phyloP scores from a whole-genome alignment of 768 basidiomycete genomes.

The Paxillus ammoniavirescens region DNA sequence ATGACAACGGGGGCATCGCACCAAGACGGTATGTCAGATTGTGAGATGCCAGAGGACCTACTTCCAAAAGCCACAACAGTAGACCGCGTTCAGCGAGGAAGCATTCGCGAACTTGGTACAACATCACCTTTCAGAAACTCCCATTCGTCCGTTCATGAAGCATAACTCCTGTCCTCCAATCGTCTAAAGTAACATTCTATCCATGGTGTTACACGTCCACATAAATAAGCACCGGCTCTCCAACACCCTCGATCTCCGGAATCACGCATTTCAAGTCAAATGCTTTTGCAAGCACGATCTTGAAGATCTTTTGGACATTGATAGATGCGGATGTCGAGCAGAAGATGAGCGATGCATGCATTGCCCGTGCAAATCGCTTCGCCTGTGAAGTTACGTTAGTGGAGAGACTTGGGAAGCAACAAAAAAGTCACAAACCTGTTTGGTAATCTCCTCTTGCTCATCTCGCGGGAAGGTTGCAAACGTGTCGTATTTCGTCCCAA shows the following conservation, averaged over 20 bases:
- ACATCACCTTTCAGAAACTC: slow-evolving; percentile 29
- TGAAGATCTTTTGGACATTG: slow-evolving; percentile 99
- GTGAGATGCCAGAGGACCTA: slow-evolving; percentile 14
- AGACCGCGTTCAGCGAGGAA: slow-evolving; percentile 17
- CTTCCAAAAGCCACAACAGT: slow-evolving; percentile 17
- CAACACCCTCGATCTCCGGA: slow-evolving; percentile 95
- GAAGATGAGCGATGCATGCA: slow-evolving; percentile 99
- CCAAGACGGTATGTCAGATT: slow-evolving; percentile 5
- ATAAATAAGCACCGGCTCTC: slow-evolving; percentile 94
- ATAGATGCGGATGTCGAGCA: slow-evolving; percentile 98
- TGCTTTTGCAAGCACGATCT: slow-evolving; percentile 94
- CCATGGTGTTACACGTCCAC: slow-evolving; percentile 55
- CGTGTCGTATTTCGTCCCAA: slow-evolving; percentile 98
- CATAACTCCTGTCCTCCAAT: slow-evolving; percentile 15
- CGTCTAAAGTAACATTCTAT: slow-evolving; percentile 22
- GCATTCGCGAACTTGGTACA: slow-evolving; percentile 18
- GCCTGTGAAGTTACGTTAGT: slow-evolving; percentile 50
- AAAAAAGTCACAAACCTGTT: slow-evolving; percentile 61
- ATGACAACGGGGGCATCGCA: not conserved
- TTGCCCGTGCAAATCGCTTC: slow-evolving; percentile 96
- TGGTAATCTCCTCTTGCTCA: slow-evolving; percentile 99
- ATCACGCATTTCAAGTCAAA: slow-evolving; percentile 99
- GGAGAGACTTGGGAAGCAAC: slow-evolving; percentile 4
- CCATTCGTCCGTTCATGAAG: slow-evolving; percentile 9
- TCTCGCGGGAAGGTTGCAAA: slow-evolving; percentile 95